Conservation (phyloP, 2,329 filamentous ascomycete genomes). For the Cephalotrichum gorgonifer region DNA sequence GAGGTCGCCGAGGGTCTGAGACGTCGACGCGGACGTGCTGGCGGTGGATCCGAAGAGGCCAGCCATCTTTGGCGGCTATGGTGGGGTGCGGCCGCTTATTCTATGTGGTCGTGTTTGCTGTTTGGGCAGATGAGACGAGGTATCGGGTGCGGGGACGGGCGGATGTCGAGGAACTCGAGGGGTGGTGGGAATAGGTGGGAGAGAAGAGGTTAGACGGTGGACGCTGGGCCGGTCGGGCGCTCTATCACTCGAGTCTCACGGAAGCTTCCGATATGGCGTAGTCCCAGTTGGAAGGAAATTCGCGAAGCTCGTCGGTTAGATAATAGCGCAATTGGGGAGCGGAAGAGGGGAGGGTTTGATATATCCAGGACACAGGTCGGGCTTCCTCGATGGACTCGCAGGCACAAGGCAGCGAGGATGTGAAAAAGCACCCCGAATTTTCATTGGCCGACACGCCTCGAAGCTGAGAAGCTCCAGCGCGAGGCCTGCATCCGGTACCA, state of each 20-base stretch:
- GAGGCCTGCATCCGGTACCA: neutral
- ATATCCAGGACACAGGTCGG: neutral
- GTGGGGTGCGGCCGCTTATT: neutral
- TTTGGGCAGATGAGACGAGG: too few species aligned
- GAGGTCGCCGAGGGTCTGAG: constrained; percentile 78
- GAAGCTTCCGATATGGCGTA: too few species aligned
- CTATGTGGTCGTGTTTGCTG: neutral
- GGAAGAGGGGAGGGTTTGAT: neutral
- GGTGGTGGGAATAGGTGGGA: too few species aligned
- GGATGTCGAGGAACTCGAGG: too few species aligned
- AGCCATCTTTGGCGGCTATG: constrained; percentile 42
- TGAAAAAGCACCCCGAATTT: neutral
- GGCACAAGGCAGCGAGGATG: neutral
- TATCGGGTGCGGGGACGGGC: too few species aligned
- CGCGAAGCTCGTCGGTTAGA: too few species aligned
- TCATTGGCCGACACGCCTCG: neutral
- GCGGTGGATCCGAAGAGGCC: constrained; percentile 47
- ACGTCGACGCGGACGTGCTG: constrained; percentile 39
- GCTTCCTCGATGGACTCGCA: neutral
- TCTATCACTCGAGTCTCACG: too few species aligned
- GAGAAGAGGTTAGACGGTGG: too few species aligned
- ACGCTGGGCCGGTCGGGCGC: too few species aligned
- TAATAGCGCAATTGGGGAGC: neutral
- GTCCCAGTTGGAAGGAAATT: too few species aligned
- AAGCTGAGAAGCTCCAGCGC: neutral